Evolutionary conservation across 345 rosid genomes (phyloP), one percentile per base, ranked within the genome.

Genomic region (Sisymbrium altissimum): DNA sequence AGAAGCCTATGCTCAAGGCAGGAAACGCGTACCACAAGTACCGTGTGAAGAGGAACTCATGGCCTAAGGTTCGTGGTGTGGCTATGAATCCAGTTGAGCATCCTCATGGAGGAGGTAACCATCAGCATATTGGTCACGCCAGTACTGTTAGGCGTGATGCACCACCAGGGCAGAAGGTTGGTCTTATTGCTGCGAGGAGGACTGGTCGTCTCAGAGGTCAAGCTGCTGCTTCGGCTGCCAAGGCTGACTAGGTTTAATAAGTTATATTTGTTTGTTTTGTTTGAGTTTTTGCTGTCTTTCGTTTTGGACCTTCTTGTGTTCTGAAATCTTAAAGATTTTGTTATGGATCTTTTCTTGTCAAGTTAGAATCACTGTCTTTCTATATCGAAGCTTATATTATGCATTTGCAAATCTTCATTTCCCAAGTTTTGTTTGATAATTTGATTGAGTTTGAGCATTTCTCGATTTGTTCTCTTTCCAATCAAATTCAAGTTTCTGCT

Each of bases 71-170:
- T 7, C 89, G 91, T 74, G 94, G 94, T 84, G 91, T 88, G 75
- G 94, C 94, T 36, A 88, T 88, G 94, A 88, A 88, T 10, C 94
- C 94, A 10, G 94, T 88, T 0, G 94, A 86, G 87, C 94, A 86
- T 85, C 94, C 91, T 58, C 94, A 88, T 1, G 91, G 94, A 57
- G 91, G 94, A 64, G 94, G 94, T 84, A 88, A 86, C 86, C 94
- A 88, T 69, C 94, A 88, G 54, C 91, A 88, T 21, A 88, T 88
- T 56, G 91, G 91, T 61, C 91, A 88, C 33, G 91, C 91, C 2
- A 86, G 91, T 72, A 88, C 91, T 0, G 89, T 86, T 56, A 79
- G 87, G 58, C 87, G 91, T 21, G 87, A 86, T 78, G 93, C 91
- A 46, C 91, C 89, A 17, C 90, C 94, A 0, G 89, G 94, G 2